Evolutionary conservation across 495 filamentous ascomycete species (phyloP).

Genomic region (Apodospora peruviana): DNA sequence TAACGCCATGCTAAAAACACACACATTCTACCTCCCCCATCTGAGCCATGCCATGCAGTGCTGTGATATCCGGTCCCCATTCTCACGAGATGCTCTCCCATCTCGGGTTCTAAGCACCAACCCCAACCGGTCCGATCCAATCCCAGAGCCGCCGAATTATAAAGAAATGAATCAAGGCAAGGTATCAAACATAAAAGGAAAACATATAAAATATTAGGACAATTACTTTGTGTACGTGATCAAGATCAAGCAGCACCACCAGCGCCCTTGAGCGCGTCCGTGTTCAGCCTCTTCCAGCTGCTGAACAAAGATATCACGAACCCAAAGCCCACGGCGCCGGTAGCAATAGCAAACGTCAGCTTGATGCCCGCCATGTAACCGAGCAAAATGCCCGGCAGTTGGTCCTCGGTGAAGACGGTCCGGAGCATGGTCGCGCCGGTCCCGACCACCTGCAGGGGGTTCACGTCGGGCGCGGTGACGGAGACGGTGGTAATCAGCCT

Average conservation of each 20-base stretch:
- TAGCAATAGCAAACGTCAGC: slow-evolving; percentile 36
- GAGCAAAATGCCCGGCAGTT: slow-evolving; percentile 44
- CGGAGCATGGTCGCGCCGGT: slow-evolving; percentile 37
- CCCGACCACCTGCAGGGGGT: slow-evolving; percentile 34
- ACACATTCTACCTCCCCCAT: too few species aligned
- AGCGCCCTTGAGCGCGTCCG: slow-evolving; percentile 10
- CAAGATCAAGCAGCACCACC: slow-evolving; percentile 14
- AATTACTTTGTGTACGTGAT: too few species aligned
- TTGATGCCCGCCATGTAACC: slow-evolving; percentile 58
- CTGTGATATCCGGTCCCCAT: too few species aligned
- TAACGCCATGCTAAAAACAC: too few species aligned
- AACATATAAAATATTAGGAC: too few species aligned
- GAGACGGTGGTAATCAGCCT: slow-evolving; percentile 29
- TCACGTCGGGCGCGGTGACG: slow-evolving; percentile 33
- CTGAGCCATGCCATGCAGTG: too few species aligned
- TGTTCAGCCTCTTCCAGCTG: slow-evolving; percentile 19
- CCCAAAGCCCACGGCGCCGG: slow-evolving; percentile 21
- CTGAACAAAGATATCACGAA: slow-evolving; percentile 21
- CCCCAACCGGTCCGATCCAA: too few species aligned
- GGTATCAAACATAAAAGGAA: too few species aligned
- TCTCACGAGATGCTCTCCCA: too few species aligned
- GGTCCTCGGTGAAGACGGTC: slow-evolving; percentile 26
- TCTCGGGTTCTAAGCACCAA: too few species aligned
- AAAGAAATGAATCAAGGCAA: too few species aligned
- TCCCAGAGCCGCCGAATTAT: too few species aligned